Evolutionary conservation across 2,329 filamentous ascomycete genomes (phyloP).

Genomic region (Helminthosporium solani): DNA sequence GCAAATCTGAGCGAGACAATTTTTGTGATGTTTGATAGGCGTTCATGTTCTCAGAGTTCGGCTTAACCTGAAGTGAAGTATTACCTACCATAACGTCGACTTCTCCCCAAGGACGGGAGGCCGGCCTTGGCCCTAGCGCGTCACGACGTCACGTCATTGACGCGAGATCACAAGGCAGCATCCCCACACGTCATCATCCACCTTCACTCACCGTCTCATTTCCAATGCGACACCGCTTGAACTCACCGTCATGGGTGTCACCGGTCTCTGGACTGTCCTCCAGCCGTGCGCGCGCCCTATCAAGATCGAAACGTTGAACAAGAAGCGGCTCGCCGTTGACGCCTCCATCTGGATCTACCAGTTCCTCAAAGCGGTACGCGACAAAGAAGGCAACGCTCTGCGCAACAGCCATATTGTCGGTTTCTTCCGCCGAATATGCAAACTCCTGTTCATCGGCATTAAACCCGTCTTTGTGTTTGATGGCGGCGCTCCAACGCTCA

Average conservation of each 20-base stretch:
- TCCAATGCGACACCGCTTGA: too few relatives aligned
- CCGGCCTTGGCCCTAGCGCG: constrained; percentile 6
- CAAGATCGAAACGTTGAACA: constrained; percentile 93
- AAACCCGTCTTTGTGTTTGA: constrained; percentile 98
- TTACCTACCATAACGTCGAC: too few relatives aligned
- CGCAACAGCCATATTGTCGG: constrained; percentile 95
- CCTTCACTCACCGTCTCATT: too few relatives aligned
- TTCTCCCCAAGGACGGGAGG: too few relatives aligned
- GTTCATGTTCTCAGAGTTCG: too few relatives aligned
- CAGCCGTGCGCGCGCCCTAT: constrained; percentile 94
- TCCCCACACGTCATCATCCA: neutral
- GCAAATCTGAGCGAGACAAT: too few relatives aligned
- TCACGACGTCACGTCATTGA: constrained; percentile 10
- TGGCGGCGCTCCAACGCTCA: constrained; percentile 86
- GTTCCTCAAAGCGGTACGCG: constrained; percentile 96
- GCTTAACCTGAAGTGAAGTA: too few relatives aligned
- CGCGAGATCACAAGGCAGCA: constrained; percentile 14
- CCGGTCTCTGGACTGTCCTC: constrained; percentile 93
- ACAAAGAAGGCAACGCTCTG: constrained; percentile 95
- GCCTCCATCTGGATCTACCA: constrained; percentile 99
- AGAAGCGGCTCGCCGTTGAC: constrained; percentile 93
- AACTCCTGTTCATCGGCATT: constrained; percentile 94
- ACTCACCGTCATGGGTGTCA: constrained; percentile 81
- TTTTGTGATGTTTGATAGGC: too few relatives aligned
- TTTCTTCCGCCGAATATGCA: constrained; percentile 98